Evolutionary conservation across 805 yeast genomes (phyloP), one percentile per base, ranked within the genome.

Genomic region (Hanseniaspora vineae): DNA sequence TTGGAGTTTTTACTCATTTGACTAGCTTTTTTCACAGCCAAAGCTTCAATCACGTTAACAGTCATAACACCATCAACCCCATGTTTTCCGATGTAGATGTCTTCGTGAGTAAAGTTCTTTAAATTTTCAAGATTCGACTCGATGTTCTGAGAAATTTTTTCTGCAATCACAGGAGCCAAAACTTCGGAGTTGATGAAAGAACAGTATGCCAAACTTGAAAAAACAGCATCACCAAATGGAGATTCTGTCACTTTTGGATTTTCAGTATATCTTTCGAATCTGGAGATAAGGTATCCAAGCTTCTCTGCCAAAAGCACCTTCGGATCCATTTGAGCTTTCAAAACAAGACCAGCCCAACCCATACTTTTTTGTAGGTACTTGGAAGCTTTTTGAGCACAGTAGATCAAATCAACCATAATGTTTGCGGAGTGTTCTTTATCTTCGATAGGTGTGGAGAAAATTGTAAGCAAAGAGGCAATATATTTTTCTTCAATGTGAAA

Each of bases 301-400:
- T 60, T 47, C 29, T 58, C 51, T 49, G 57, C 49, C 2, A 82
- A 75, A 32, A 86, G 59, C 1, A 55, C 53, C 14, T 83, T 83
- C 2, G 96, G 85, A 58, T 89, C 94, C 31, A 73, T 55, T 1
- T 64, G 58, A 8, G 83, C 73, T 43, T 75, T 67, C 55, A 81
- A 75, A 35, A 79, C 79, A 40, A 87, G 63, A 0, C 84, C 84
- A 33, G 87, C 82, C 97, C 97, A 90, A 1, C 82, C 80, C 50
- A 74, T 65, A n/a, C 37, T 37, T n/a, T 48, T 48, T 59, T 69
- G 65, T 52, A 61, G 49, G 42, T 62, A 52, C 37, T 32, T 14
- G 45, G 39, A 19, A 43, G 42, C 15, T 42, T 69, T 70, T 55
- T 80, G 83, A 15, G 73, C 54, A 6, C 73, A 52, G 20, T 77